Conservation (phyloP, 1,284 basidiomycete genomes). For the Tilletia walkeri region DNA sequence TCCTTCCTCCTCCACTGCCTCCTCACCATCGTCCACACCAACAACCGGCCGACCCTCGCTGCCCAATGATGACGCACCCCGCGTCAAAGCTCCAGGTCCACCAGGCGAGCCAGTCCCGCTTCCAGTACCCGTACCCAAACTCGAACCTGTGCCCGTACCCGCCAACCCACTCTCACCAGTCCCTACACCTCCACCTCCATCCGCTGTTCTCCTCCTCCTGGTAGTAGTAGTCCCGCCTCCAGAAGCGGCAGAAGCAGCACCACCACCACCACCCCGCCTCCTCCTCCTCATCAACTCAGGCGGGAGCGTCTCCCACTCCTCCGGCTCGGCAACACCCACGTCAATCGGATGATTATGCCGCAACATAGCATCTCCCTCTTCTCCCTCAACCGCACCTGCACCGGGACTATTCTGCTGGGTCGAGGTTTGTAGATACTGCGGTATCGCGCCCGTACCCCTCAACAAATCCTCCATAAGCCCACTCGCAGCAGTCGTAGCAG, state of each 20-base stretch:
- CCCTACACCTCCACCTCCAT: not conserved
- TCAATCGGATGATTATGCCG: constrained; percentile 13
- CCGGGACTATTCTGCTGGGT: not conserved
- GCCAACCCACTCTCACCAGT: not conserved
- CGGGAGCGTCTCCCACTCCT: constrained; percentile 17
- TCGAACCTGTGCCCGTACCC: not conserved
- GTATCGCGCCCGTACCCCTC: not conserved
- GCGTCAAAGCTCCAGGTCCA: not conserved
- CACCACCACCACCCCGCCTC: not conserved
- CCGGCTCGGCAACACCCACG: not conserved
- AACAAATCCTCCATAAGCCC: constrained; percentile 7
- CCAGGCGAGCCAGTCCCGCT: not conserved
- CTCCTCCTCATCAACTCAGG: not conserved
- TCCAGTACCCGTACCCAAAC: not conserved
- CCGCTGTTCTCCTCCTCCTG: too few species aligned
- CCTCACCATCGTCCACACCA: not conserved
- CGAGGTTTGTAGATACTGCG: not conserved
- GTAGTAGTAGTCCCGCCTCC: not conserved
- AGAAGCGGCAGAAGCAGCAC: not conserved
- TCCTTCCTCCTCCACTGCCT: not conserved
- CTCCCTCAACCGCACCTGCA: not conserved
- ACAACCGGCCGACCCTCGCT: not conserved
- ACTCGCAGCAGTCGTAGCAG: constrained; percentile 8
- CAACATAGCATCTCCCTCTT: not conserved
- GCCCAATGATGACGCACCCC: too few species aligned